phyloP scores from a whole-genome alignment of 345 rosid genomes.

The Bruguiera parviflora region DNA sequence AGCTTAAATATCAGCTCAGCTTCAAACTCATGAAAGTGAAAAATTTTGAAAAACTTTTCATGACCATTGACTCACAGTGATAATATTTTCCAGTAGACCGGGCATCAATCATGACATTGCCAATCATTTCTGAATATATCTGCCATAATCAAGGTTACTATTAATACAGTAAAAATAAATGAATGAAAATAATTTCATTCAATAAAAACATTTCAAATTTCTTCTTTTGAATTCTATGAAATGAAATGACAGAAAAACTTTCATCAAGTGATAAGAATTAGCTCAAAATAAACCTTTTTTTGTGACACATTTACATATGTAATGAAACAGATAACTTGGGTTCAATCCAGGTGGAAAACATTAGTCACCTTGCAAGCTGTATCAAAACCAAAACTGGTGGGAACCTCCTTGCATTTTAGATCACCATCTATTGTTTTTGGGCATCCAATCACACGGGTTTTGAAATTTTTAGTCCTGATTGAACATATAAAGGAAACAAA shows the following conservation, averaged over 20 bases:
- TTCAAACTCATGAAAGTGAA: slow-evolving; percentile 1
- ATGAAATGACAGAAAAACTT: no score
- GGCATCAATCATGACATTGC: slow-evolving; percentile 97
- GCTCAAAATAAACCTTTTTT: no score
- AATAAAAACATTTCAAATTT: no score
- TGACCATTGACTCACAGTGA: slow-evolving; percentile 64
- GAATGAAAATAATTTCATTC: no score
- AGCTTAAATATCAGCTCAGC: background rate
- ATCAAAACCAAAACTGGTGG: slow-evolving; percentile 94
- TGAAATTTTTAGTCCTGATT: slow-evolving; percentile 73
- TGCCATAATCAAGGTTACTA: slow-evolving; percentile 27
- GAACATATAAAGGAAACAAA: slow-evolving; percentile 4
- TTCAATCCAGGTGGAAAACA: background rate
- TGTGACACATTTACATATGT: background rate
- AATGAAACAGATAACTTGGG: background rate
- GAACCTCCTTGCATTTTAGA: slow-evolving; percentile 96
- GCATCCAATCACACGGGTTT: slow-evolving; percentile 89
- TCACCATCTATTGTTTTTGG: slow-evolving; percentile 98
- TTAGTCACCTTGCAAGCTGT: slow-evolving; percentile 92
- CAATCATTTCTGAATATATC: slow-evolving; percentile 98
- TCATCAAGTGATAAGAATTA: no score
- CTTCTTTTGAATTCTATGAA: no score
- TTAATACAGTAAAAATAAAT: background rate
- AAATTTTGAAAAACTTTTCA: background rate
- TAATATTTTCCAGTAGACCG: slow-evolving; percentile 97